Evolutionary conservation across 192 early-diverging fungal species (phyloP).

Genomic region (Oehlia diaphana): DNA sequence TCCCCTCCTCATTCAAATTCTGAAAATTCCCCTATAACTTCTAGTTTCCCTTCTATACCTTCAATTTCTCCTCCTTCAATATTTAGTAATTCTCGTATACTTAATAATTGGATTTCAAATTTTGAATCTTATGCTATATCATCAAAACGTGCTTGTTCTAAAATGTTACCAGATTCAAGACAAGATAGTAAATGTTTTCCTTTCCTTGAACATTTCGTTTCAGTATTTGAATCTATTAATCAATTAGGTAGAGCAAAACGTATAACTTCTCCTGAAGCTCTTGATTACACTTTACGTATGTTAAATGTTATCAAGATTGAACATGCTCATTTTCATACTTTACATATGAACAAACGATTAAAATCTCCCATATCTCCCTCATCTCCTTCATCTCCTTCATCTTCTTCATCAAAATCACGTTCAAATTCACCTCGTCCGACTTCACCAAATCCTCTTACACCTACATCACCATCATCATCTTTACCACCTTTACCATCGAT

Average conservation of each 20-base stretch:
- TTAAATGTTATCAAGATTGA: conserved; percentile 26
- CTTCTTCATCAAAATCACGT: background rate
- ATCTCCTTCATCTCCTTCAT: background rate
- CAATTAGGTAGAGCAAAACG: background rate
- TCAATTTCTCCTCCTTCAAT: background rate
- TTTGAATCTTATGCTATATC: conserved; percentile 15
- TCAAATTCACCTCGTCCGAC: background rate
- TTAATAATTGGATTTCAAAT: conserved; percentile 16
- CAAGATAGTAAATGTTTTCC: conserved; percentile 15
- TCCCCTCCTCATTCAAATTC: conserved; percentile 1
- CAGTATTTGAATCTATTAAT: conserved; percentile 25
- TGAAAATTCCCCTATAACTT: background rate
- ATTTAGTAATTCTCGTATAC: conserved; percentile 6
- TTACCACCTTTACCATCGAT: background rate
- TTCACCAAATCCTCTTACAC: background rate
- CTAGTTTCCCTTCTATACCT: background rate
- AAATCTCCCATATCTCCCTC: background rate
- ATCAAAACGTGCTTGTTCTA: conserved; percentile 2
- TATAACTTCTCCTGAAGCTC: background rate
- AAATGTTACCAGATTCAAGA: background rate
- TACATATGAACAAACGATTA: background rate
- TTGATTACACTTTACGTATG: conserved; percentile 19
- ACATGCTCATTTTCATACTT: conserved; percentile 17
- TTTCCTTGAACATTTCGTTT: conserved; percentile 21
- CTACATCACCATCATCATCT: background rate